phyloP scores from a whole-genome alignment of 495 filamentous ascomycete species.

The Podospora conica region DNA sequence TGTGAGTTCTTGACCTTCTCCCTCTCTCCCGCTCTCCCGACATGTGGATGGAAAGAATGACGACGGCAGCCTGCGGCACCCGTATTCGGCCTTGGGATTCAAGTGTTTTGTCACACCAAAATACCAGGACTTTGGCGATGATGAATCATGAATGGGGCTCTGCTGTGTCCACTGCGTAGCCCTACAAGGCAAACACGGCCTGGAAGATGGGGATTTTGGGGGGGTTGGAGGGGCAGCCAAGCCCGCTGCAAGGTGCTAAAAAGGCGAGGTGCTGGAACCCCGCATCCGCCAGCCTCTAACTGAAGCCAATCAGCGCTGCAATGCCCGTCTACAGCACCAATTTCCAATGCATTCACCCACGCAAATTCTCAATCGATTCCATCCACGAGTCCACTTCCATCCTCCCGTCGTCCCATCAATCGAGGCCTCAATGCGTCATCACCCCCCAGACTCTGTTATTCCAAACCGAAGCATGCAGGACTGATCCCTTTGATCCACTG shows the following conservation, averaged over 20 bases:
- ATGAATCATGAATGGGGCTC: background rate
- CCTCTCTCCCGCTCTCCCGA: no score
- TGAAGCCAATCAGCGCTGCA: background rate
- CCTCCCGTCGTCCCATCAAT: background rate
- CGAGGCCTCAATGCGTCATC: background rate
- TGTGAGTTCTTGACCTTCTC: background rate
- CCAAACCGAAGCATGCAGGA: background rate
- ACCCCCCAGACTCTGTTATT: background rate
- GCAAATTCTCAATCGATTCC: background rate
- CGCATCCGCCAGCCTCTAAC: background rate
- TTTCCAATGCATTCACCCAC: no score
- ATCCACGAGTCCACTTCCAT: background rate
- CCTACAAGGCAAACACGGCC: background rate
- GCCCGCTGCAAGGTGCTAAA: background rate
- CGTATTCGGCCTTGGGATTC: background rate
- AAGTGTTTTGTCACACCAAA: background rate
- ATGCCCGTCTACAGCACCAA: no score
- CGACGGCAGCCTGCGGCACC: background rate
- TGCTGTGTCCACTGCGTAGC: background rate
- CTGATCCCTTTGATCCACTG: background rate
- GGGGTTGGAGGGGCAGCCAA: background rate
- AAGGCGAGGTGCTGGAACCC: background rate
- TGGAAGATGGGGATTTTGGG: background rate
- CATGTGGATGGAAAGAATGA: no score
- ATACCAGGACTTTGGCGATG: background rate